Conservation (phyloP, 768 basidiomycete genomes). For the Coprinopsis sp. region DNA sequence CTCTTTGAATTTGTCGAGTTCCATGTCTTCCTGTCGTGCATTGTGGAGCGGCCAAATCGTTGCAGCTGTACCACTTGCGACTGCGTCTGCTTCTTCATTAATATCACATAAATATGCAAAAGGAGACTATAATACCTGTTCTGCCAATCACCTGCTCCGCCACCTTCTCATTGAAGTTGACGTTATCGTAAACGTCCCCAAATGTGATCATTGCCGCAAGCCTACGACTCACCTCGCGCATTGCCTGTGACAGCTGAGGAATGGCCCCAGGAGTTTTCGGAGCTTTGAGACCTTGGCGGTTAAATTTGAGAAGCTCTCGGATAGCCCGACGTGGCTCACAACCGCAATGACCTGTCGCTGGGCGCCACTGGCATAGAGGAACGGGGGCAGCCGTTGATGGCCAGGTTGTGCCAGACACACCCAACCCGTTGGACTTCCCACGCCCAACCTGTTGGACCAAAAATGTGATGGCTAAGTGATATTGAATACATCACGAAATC, state of each 20-base stretch:
- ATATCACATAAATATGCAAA: neutral
- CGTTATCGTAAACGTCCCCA: conserved; percentile 31
- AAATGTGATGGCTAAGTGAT: too few relatives aligned
- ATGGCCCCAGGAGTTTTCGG: conserved; percentile 15
- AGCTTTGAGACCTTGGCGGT: conserved; percentile 5
- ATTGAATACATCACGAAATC: too few relatives aligned
- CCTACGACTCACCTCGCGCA: conserved; percentile 11
- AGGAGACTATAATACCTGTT: conserved; percentile 14
- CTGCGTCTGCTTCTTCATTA: conserved; percentile 18
- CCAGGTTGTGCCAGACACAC: too few relatives aligned
- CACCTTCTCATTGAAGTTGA: conserved; percentile 25
- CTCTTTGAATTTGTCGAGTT: conserved; percentile 14
- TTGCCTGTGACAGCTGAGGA: conserved; percentile 20
- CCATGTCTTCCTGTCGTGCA: conserved; percentile 22
- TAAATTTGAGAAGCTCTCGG: conserved; percentile 26
- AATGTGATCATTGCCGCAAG: conserved; percentile 19
- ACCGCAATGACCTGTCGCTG: conserved; percentile 27
- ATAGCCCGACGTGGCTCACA: conserved; percentile 23
- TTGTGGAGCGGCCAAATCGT: conserved; percentile 26
- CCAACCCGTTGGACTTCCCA: too few relatives aligned
- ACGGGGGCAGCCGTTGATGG: conserved; percentile 24
- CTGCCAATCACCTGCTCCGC: conserved; percentile 31
- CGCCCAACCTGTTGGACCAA: too few relatives aligned
- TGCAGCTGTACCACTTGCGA: conserved; percentile 34
- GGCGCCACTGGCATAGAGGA: conserved; percentile 28